Evolutionary conservation across 2,329 filamentous ascomycete genomes (phyloP).

Genomic region (Cladosporium sp.): DNA sequence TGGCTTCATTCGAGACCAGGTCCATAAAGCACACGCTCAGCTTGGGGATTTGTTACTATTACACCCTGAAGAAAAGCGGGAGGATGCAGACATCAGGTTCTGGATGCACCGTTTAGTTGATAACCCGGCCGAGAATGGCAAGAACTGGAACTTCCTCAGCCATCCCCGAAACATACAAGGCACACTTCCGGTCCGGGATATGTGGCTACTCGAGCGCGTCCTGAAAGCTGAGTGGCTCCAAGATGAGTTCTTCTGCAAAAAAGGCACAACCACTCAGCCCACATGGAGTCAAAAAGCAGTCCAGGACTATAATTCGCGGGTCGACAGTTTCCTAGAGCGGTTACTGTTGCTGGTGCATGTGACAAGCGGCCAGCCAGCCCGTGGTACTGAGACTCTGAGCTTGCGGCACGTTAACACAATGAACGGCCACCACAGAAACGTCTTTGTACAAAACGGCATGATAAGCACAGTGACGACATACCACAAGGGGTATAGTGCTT

Average conservation of each 20-base stretch:
- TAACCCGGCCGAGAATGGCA: neutral
- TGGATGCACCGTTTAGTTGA: neutral
- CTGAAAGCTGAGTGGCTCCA: neutral
- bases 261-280: neutral
- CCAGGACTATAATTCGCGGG: neutral
- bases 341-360: slow-evolving; percentile 19
- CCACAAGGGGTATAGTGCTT: too few species aligned
- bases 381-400: slow-evolving; percentile 17
- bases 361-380: slow-evolving; percentile 18
- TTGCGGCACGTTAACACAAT: slow-evolving; percentile 15
- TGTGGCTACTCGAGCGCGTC: neutral
- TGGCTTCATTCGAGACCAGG: neutral
- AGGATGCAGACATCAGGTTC: neutral
- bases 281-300: neutral
- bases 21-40: neutral
- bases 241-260: neutral
- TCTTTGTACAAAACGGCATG: slow-evolving; percentile 20
- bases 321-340: slow-evolving; percentile 13
- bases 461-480: too few species aligned
- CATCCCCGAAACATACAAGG: neutral
- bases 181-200: neutral
- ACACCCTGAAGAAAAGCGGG: neutral
- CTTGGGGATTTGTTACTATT: slow-evolving; percentile 3
- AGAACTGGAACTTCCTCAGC: neutral
- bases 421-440: slow-evolving; percentile 11